Percentiles rank a stretch among this genome's conserved stretches.
phyloP scores from a whole-genome alignment of 1,139 yeast species.

The Candida sanyaensis region DNA sequence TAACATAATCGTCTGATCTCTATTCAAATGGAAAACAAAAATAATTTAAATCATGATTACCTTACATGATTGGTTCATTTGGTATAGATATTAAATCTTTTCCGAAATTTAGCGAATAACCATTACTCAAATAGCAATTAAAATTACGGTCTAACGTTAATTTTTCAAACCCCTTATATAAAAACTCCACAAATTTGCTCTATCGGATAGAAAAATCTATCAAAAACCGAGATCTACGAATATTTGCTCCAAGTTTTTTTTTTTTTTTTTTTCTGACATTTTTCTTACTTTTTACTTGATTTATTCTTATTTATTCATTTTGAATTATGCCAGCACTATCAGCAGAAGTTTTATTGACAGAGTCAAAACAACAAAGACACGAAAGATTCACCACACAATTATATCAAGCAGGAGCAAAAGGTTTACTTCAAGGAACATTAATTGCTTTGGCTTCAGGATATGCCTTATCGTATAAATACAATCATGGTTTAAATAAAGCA shows the following conservation, averaged over 20 bases:
- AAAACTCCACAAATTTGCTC: background rate
- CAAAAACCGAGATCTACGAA: background rate
- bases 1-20: background rate
- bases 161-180: background rate
- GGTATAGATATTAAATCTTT: background rate
- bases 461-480: slow-evolving; percentile 33
- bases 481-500: slow-evolving; percentile 34
- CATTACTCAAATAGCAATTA: too few relatives aligned
- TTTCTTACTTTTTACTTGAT: too few relatives aligned
- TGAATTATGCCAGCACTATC: background rate
- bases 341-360: slow-evolving; percentile 6
- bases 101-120: background rate
- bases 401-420: slow-evolving; percentile 40
- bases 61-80: background rate
- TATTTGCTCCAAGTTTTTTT: background rate
- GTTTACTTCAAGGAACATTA: slow-evolving; percentile 39
- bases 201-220: too few relatives aligned
- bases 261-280: background rate
- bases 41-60: background rate
- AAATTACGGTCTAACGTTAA: background rate
- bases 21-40: background rate
- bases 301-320: background rate
- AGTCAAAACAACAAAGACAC: slow-evolving; percentile 15
- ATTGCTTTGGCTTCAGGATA: slow-evolving; percentile 39
- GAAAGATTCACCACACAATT: slow-evolving; percentile 26